These are phyloP conservation scores for Globisporangium canariense DNA, from an alignment of 352 stramenopile species.

Conservation along the genomic window DNA sequence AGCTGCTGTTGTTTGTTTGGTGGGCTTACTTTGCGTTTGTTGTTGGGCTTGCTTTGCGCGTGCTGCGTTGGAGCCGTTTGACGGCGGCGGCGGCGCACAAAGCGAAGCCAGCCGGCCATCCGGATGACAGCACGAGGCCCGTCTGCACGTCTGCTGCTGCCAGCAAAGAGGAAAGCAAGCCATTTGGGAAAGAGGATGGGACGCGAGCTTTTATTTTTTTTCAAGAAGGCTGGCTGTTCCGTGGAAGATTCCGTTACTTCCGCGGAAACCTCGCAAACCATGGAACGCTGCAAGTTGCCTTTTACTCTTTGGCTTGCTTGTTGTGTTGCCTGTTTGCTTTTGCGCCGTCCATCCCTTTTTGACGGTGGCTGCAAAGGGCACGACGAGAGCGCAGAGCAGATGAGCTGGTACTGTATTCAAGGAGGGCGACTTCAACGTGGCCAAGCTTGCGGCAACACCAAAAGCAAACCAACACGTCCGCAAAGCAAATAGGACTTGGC, in stretches of 20 bases:
- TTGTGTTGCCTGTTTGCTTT: neutral
- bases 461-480: neutral
- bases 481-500: no score
- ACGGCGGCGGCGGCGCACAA: no score
- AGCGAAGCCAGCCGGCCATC: no score
- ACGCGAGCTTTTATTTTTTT: neutral
- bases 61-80: no score
- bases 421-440: neutral
- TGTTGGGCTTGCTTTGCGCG: no score
- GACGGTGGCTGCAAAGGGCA: conserved; percentile 3
- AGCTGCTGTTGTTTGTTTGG: neutral
- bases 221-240: conserved; percentile 9
- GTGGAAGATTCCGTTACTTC: conserved; percentile 38
- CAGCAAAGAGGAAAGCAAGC: conserved; percentile 6
- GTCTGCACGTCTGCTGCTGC: neutral
- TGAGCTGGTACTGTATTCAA: neutral
- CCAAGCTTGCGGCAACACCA: neutral
- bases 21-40: no score
- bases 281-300: conserved; percentile 2
- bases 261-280: conserved; percentile 11
- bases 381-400: neutral
- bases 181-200: conserved; percentile 11
- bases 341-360: conserved; percentile 2
- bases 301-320: neutral
- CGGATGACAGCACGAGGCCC: neutral